A percentile compares a stretch with the other conserved stretches of the same genome.
These are phyloP conservation scores for Penicillium pancosmium DNA, from an alignment of 495 filamentous ascomycete species.

Conservation along the genomic window DNA sequence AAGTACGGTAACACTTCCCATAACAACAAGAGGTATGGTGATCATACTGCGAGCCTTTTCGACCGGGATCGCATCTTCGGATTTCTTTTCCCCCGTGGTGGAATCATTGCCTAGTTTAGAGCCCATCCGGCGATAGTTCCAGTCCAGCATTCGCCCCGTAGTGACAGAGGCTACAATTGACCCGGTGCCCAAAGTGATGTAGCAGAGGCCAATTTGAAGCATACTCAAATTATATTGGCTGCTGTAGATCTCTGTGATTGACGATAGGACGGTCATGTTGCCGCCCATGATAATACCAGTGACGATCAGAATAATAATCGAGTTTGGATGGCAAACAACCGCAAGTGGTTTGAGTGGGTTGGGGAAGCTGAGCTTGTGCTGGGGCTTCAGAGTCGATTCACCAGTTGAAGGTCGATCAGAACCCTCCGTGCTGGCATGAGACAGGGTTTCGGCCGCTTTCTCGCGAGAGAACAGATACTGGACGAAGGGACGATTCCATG, in stretches of 20 bases:
- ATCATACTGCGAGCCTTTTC: constrained; percentile 22
- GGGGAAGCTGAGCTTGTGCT: constrained; percentile 24
- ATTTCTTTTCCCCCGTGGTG: neutral
- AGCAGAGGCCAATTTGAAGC: constrained; percentile 37
- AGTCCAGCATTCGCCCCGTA: constrained; percentile 42
- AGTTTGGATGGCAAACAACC: constrained; percentile 54
- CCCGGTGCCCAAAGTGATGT: constrained; percentile 43
- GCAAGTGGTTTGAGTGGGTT: constrained; percentile 35
- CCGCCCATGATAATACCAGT: constrained; percentile 33
- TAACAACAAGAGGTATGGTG: constrained; percentile 17
- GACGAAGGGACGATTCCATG: constrained; percentile 39
- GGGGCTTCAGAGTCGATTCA: constrained; percentile 5
- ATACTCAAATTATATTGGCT: constrained; percentile 28
- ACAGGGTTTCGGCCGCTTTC: neutral
- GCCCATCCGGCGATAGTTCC: constrained; percentile 45
- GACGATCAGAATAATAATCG: constrained; percentile 52
- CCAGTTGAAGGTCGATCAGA: neutral
- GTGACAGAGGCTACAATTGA: constrained; percentile 31
- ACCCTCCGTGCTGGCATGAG: constrained; percentile 6
- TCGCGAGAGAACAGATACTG: constrained; percentile 16
- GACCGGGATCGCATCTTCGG: constrained; percentile 13
- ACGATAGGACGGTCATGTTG: constrained; percentile 32
- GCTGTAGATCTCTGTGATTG: constrained; percentile 29
- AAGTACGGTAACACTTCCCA: constrained; percentile 17
- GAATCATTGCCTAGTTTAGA: constrained; percentile 2